Base-by-base conservation (phyloP, 768 basidiomycete genomes). In the Ramaria sp. region DNA sequence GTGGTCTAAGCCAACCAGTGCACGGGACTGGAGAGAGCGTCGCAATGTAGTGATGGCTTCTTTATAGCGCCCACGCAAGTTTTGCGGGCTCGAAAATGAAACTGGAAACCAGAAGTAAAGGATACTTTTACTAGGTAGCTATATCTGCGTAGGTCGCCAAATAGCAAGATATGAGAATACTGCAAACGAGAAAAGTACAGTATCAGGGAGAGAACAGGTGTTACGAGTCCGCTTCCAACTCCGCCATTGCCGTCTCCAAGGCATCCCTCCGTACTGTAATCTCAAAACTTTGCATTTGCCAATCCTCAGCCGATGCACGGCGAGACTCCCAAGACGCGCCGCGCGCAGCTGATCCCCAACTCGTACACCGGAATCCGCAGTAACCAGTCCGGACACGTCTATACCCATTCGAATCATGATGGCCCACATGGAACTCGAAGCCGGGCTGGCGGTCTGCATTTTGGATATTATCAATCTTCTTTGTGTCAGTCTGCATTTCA, bases 21-120 rank as follows among this genome's bases (percentile, higher is more conserved):
- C 55, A 45, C 55, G 46, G 47, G 55, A 57, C 45, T 34, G 48
- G 20, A 27, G 27, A 5, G 20, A 30, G 34, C 31, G 46, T 57
- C 55, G 55, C 55, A 57, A 57, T 49, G 48, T 52, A 15, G 51
- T 52, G 51, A 52, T 52, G 51, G 51, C 30, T 52, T 52, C 51
- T 22, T 34, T 34, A 52, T 17, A 52, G 33, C 33, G 33, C 51
- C 51, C 33, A n/a, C 1, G 9, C 3, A 52, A 4, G 4, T 38
- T 52, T 52, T 52, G 51, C 31, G n/a, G 12, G 31, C 20, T 52
- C 15, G 51, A 51, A 30, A 13, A 52, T n/a, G 31, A n/a, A n/a
- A 52, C 20, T 9, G 34, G 7, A 6, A 37, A 27, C 33, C 7
- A 34, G 6, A 7, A 37, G 51, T 37, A 24, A 52, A 13, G 2